These are phyloP conservation scores for Talaromyces piceae DNA, from an alignment of 2,329 filamentous ascomycete genomes.

Conservation along the genomic window DNA sequence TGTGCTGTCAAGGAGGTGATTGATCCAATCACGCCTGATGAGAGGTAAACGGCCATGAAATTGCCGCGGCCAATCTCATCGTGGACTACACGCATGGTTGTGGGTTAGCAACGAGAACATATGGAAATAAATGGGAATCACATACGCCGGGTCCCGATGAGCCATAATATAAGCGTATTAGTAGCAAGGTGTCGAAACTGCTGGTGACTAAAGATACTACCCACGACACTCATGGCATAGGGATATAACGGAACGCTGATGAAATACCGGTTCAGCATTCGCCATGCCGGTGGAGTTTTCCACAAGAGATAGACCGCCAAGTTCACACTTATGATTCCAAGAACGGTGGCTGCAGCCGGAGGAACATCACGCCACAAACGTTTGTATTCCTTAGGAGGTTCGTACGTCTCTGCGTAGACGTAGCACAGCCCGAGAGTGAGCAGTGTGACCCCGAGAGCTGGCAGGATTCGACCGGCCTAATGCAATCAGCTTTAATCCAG, in stretches of 20 bases:
- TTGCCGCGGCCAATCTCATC: conserved; percentile 50
- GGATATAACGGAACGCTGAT: conserved; percentile 47
- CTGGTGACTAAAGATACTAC: conserved; percentile 53
- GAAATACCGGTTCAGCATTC: conserved; percentile 50
- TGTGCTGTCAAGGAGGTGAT: conserved; percentile 39
- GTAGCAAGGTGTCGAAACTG: conserved; percentile 42
- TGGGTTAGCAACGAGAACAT: neutral
- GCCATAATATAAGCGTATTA: conserved; percentile 49
- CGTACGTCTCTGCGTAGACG: conserved; percentile 42
- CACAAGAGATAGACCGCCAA: conserved; percentile 44
- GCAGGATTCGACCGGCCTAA: conserved; percentile 40
- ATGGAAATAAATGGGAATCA: conserved; percentile 2
- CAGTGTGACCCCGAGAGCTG: conserved; percentile 34
- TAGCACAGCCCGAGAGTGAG: conserved; percentile 36
- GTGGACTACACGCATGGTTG: conserved; percentile 32
- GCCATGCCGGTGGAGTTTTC: conserved; percentile 49
- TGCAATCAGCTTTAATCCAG: neutral
- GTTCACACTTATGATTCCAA: conserved; percentile 45
- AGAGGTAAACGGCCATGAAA: conserved; percentile 47
- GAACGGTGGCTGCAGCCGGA: conserved; percentile 46
- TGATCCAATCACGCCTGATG: conserved; percentile 41
- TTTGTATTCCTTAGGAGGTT: conserved; percentile 39
- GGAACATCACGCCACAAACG: conserved; percentile 45
- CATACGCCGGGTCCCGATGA: conserved; percentile 46
- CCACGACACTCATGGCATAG: conserved; percentile 44